Conservation (phyloP, 2,329 filamentous ascomycete species). For the Lasiodiplodia citricola region DNA sequence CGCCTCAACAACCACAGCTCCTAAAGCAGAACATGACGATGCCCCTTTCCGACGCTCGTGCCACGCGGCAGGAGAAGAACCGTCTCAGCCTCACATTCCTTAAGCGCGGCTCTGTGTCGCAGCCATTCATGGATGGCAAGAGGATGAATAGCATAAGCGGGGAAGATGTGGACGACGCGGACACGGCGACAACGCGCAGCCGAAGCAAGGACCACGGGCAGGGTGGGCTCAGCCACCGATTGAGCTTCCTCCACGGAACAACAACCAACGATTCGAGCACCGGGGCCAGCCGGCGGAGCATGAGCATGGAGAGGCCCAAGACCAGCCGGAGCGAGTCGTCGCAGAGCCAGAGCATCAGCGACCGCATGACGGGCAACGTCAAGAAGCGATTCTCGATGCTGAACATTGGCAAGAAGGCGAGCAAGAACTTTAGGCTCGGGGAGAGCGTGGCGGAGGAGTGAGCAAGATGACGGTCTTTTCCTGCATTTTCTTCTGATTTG, state of each 20-base stretch:
- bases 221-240: conserved; percentile 27
- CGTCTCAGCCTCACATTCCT: conserved; percentile 46
- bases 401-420: conserved; percentile 74
- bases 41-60: not conserved
- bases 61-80: conserved; percentile 46
- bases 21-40: conserved; percentile 12
- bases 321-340: conserved; percentile 38
- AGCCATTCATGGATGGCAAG: not conserved
- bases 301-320: conserved; percentile 31
- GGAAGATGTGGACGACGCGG: conserved; percentile 7
- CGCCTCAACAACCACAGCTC: conserved; percentile 10
- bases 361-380: conserved; percentile 61
- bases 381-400: conserved; percentile 80
- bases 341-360: conserved; percentile 43
- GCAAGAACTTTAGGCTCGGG: conserved; percentile 49
- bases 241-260: conserved; percentile 38
- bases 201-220: conserved; percentile 39
- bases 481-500: conserved; percentile 12
- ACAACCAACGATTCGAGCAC: conserved; percentile 25
- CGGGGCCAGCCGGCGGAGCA: conserved; percentile 25
- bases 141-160: not conserved
- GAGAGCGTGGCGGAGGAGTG: conserved; percentile 31
- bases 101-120: conserved; percentile 38
- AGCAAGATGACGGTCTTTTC: not conserved
- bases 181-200: conserved; percentile 30